Evolutionary conservation across 2,329 filamentous ascomycete species (phyloP).

Genomic region (Pezicula carpinea): DNA sequence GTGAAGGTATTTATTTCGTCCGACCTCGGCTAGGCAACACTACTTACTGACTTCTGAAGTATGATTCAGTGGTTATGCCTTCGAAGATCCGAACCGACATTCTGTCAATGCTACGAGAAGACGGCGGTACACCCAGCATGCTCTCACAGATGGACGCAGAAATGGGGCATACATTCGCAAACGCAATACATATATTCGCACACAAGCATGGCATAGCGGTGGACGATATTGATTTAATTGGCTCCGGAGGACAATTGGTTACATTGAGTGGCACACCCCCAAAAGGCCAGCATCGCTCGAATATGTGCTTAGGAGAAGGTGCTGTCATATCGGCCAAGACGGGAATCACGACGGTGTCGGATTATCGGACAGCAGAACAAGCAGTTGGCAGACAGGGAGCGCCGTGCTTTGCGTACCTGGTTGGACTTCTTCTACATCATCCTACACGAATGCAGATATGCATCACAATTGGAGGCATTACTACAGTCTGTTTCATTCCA

Average conservation of each 20-base stretch:
- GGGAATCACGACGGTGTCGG: slow-evolving; percentile 28
- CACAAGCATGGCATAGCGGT: slow-evolving; percentile 26
- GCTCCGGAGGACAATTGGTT: slow-evolving; percentile 26
- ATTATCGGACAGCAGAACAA: slow-evolving; percentile 29
- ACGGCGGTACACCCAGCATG: slow-evolving; percentile 28
- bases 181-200: slow-evolving; percentile 27
- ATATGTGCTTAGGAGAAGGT: slow-evolving; percentile 29
- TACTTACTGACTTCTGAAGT: slow-evolving; percentile 14
- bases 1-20: slow-evolving; percentile 22
- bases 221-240: slow-evolving; percentile 28
- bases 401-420: slow-evolving; percentile 27
- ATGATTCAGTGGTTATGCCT: slow-evolving; percentile 30
- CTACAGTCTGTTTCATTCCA: slow-evolving; percentile 27
- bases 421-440: slow-evolving; percentile 26
- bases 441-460: slow-evolving; percentile 27
- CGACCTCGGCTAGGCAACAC: not conserved
- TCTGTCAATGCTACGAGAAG: slow-evolving; percentile 28
- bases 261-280: slow-evolving; percentile 24
- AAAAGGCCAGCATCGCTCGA: slow-evolving; percentile 27
- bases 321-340: slow-evolving; percentile 30
- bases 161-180: slow-evolving; percentile 28
- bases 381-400: slow-evolving; percentile 29
- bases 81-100: slow-evolving; percentile 28
- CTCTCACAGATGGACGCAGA: slow-evolving; percentile 29
- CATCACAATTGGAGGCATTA: slow-evolving; percentile 27